phyloP scores from a whole-genome alignment of 2,329 filamentous ascomycete genomes.

The Davidsoniella eucalypti region DNA sequence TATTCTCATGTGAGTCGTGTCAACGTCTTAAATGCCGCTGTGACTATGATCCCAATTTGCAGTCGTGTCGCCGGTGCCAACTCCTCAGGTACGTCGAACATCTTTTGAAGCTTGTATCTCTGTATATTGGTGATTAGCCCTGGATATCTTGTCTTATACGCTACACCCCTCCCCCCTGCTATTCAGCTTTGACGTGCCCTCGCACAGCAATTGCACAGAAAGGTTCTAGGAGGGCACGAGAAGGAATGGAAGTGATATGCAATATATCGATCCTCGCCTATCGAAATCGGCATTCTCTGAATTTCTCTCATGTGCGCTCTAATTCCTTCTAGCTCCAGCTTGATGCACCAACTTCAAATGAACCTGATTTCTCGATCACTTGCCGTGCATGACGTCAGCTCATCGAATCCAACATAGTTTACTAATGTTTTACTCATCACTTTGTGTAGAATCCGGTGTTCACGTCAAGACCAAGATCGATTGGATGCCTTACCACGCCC shows the following conservation, averaged over 20 bases:
- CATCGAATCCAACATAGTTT: neutral
- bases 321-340: neutral
- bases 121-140: neutral
- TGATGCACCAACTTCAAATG: neutral
- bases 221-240: too few species aligned
- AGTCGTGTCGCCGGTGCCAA: conserved; percentile 11
- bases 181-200: too few species aligned
- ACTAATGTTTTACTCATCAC: neutral
- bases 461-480: conserved; percentile 11
- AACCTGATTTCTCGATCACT: too few species aligned
- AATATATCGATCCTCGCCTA: too few species aligned
- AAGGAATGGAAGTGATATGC: too few species aligned
- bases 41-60: conserved; percentile 9
- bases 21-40: conserved; percentile 11
- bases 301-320: too few species aligned
- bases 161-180: too few species aligned
- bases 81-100: conserved; percentile 5
- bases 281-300: neutral
- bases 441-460: conserved; percentile 8
- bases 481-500: conserved; percentile 9
- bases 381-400: neutral
- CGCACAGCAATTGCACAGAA: neutral
- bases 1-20: conserved; percentile 12
- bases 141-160: neutral
- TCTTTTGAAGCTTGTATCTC: neutral